Evolutionary conservation across 2,329 filamentous ascomycete species (phyloP).

Genomic region (Aureobasidium pullulans): DNA sequence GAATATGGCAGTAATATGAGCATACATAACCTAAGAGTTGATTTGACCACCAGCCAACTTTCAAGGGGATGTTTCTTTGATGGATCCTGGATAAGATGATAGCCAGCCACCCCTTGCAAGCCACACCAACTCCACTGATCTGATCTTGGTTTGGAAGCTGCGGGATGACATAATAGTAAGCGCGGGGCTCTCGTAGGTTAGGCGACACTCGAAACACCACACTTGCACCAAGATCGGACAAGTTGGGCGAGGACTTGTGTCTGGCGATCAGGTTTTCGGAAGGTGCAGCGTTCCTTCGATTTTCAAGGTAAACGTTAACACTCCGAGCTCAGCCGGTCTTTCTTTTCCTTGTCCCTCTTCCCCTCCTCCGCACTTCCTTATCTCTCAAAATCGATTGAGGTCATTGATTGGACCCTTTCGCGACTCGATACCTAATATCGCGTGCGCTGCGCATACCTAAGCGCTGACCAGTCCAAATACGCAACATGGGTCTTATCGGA

Average conservation of each 20-base stretch:
- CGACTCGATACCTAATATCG: background rate
- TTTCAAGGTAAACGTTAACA: background rate
- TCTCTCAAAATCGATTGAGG: background rate
- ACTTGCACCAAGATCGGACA: background rate
- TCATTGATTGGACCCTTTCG: background rate
- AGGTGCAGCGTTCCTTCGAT: background rate
- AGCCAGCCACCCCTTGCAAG: background rate
- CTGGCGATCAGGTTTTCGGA: background rate
- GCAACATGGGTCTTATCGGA: constrained; percentile 11
- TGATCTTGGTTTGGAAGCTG: background rate
- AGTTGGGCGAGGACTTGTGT: background rate
- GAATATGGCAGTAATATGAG: background rate
- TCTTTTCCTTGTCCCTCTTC: background rate
- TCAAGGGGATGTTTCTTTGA: background rate
- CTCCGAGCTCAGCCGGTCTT: background rate
- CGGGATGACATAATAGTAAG: background rate
- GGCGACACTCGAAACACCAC: background rate
- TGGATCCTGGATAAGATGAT: background rate
- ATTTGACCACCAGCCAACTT: background rate
- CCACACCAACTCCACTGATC: constrained; percentile 1
- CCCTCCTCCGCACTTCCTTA: background rate
- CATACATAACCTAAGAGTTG: background rate
- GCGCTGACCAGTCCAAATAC: background rate
- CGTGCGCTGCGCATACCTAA: background rate
- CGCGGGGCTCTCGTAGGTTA: background rate